Evolutionary conservation across 345 rosid species (phyloP).

Genomic region (Clausena lansium): DNA sequence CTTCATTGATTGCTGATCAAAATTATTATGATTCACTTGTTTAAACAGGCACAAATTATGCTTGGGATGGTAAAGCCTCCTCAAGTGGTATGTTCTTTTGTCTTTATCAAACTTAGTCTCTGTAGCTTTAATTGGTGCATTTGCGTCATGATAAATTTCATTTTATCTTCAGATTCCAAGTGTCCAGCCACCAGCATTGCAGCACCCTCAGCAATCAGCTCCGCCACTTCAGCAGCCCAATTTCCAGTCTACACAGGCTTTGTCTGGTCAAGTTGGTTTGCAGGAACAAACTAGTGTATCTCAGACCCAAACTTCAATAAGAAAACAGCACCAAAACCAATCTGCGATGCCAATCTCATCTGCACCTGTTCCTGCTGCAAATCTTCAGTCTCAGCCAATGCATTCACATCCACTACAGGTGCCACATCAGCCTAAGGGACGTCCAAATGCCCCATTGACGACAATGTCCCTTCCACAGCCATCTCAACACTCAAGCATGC

Average conservation of each 20-base stretch:
- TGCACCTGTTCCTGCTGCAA: conserved; percentile 44
- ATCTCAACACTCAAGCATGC: conserved; percentile 50
- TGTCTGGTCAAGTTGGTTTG: conserved; percentile 43
- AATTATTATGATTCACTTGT: conserved; percentile 11
- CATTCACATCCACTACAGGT: conserved; percentile 51
- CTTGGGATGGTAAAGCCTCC: conserved; percentile 98
- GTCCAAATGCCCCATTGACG: conserved; percentile 44
- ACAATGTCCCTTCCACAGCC: conserved; percentile 54
- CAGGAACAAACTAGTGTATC: conserved; percentile 53
- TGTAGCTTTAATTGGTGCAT: conserved; percentile 9
- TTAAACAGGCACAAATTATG: conserved; percentile 90
- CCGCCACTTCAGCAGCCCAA: conserved; percentile 51
- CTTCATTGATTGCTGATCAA: neutral
- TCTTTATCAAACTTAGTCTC: conserved; percentile 11
- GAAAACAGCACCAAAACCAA: conserved; percentile 63
- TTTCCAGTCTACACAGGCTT: conserved; percentile 42
- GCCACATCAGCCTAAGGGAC: conserved; percentile 68
- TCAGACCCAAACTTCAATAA: conserved; percentile 46
- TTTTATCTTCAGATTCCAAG: conserved; percentile 56
- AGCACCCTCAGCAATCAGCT: conserved; percentile 58
- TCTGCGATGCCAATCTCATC: conserved; percentile 46
- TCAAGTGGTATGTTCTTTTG: conserved; percentile 58
- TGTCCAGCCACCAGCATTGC: conserved; percentile 50
- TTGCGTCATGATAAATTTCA: conserved; percentile 13
- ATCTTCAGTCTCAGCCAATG: conserved; percentile 59